Evolutionary conservation across 176 grass and related monocot species (phyloP).

Genomic region (Phoenix dactylifera): DNA sequence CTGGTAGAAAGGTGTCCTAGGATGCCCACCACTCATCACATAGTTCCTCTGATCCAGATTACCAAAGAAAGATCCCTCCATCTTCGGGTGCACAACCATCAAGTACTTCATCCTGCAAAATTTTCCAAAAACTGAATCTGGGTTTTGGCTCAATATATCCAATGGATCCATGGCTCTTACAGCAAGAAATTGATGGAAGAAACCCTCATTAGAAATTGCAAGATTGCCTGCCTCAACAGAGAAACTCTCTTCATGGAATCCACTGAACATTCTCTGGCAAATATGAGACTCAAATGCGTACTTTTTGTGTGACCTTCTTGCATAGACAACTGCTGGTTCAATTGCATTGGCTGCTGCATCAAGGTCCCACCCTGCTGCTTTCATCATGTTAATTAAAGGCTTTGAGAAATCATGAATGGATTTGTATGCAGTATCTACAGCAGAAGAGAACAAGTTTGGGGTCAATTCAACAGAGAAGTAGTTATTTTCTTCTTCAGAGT

Average conservation of each 20-base stretch:
- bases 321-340: constrained; percentile 4
- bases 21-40: constrained; percentile 79
- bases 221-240: constrained; percentile 24
- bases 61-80: constrained; percentile 87
- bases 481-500: constrained; percentile 17
- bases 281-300: constrained; percentile 9
- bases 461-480: constrained; percentile 94
- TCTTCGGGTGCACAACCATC: constrained; percentile 69
- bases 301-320: constrained; percentile 7
- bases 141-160: constrained; percentile 90
- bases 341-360: constrained; percentile 77
- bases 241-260: constrained; percentile 3
- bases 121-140: constrained; percentile 80
- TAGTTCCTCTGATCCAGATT: constrained; percentile 91
- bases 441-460: constrained; percentile 70
- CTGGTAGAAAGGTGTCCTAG: constrained; percentile 87
- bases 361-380: constrained; percentile 89
- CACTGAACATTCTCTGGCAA: constrained; percentile 14
- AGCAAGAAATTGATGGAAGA: constrained; percentile 84
- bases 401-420: constrained; percentile 97
- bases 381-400: constrained; percentile 98
- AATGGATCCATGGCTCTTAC: constrained; percentile 83
- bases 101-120: constrained; percentile 83
- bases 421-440: constrained; percentile 75
- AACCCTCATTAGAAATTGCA: constrained; percentile 49